Evolutionary conservation across 768 basidiomycete genomes (phyloP).

Genomic region (Collybiopsis confluens): DNA sequence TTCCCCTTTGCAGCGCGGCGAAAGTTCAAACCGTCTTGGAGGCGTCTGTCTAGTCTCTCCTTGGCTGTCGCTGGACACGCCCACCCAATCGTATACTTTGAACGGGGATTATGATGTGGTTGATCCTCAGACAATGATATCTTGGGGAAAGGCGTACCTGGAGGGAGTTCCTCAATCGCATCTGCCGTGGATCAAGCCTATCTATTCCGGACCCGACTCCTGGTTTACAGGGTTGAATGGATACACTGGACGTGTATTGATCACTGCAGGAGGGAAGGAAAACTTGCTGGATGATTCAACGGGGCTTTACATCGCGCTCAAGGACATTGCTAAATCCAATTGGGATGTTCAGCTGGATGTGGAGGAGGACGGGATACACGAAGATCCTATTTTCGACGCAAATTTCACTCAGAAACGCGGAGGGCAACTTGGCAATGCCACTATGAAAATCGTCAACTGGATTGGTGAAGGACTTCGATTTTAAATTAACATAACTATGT

Average conservation of each 20-base stretch:
- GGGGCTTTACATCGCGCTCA: constrained; percentile 13
- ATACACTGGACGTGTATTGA: constrained; percentile 28
- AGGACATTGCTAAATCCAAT: constrained; percentile 15
- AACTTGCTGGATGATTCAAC: constrained; percentile 29
- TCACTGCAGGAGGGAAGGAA: constrained; percentile 32
- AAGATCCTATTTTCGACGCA: constrained; percentile 29
- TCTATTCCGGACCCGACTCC: constrained; percentile 21
- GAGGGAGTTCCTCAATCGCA: constrained; percentile 20
- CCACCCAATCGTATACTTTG: constrained; percentile 18
- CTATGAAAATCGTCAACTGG: too few relatives aligned
- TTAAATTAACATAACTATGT: too few relatives aligned
- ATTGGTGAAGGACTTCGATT: too few relatives aligned
- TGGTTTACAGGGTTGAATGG: constrained; percentile 30
- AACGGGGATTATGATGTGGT: constrained; percentile 26
- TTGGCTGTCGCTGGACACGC: constrained; percentile 26
- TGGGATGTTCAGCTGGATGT: constrained; percentile 18
- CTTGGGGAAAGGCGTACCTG: constrained; percentile 19
- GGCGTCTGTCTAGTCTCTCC: constrained; percentile 27
- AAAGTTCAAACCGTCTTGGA: constrained; percentile 11
- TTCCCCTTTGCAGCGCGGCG: constrained; percentile 10
- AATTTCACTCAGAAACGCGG: too few relatives aligned
- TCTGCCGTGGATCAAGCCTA: constrained; percentile 24
- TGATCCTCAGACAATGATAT: constrained; percentile 5
- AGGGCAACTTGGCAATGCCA: too few relatives aligned
- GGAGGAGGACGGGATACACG: constrained; percentile 30